These are phyloP conservation scores for Madurella mycetomatis DNA, from an alignment of 2,329 filamentous ascomycete genomes.

Conservation along the genomic window DNA sequence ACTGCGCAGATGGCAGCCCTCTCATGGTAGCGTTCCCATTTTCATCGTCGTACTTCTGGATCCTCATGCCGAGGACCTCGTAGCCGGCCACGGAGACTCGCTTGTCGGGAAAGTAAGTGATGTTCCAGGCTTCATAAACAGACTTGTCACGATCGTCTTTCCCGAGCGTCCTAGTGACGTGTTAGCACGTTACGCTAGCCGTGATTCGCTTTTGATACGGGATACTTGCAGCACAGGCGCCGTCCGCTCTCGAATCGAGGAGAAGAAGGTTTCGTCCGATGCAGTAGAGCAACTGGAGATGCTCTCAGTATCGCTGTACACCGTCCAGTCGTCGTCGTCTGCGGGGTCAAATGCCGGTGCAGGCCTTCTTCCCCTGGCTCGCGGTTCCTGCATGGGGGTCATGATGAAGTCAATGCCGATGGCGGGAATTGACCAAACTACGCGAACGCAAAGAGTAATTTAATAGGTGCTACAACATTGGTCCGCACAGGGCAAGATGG, in stretches of 20 bases:
- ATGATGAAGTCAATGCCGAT: constrained; percentile 1
- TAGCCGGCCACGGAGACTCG: constrained; percentile 7
- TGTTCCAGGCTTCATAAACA: constrained; percentile 29
- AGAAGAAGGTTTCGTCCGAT: constrained; percentile 4
- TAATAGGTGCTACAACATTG: background rate
- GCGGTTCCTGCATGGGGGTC: background rate
- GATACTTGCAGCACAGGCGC: constrained; percentile 14
- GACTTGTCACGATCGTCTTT: constrained; percentile 18
- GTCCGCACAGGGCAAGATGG: background rate
- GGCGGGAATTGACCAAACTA: background rate
- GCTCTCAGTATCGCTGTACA: constrained; percentile 17
- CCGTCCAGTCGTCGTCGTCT: constrained; percentile 12
- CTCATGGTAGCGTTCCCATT: background rate
- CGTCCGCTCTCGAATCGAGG: background rate
- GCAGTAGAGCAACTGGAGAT: constrained; percentile 6
- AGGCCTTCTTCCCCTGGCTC: constrained; percentile 5
- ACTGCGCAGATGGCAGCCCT: constrained; percentile 20
- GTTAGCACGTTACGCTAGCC: background rate
- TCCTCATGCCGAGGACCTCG: constrained; percentile 21
- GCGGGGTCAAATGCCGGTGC: background rate
- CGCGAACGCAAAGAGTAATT: background rate
- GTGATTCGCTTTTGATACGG: background rate
- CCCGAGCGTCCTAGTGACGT: constrained; percentile 17
- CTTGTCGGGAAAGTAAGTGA: constrained; percentile 17
- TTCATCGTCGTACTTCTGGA: constrained; percentile 9